Evolutionary conservation across 306 rosid species (phyloP).

Genomic region (Arachis hypogaea): DNA sequence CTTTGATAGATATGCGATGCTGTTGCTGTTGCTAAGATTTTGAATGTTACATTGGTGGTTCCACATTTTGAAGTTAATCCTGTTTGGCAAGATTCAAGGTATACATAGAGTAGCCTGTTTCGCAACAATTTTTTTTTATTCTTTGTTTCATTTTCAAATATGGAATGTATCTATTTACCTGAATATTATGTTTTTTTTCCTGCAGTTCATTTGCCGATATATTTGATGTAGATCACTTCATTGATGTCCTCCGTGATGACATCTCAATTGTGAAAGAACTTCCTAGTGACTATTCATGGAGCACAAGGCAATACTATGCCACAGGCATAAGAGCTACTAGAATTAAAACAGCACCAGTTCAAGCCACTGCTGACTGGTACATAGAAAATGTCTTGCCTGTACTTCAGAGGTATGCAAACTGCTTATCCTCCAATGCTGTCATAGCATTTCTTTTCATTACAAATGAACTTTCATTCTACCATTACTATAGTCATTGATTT

Average conservation of each 20-base stretch:
- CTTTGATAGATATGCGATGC: constrained; percentile 86
- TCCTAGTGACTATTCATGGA: constrained; percentile 80
- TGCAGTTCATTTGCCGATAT: constrained; percentile 88
- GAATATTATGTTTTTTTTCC: constrained; percentile 32
- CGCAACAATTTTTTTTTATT: constrained; percentile 14
- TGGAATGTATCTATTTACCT: constrained; percentile 12
- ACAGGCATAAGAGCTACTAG: constrained; percentile 83
- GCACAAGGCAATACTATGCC: constrained; percentile 92
- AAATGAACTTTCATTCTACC: constrained; percentile 33
- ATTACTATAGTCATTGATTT: constrained; percentile 17
- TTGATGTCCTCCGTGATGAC: constrained; percentile 68
- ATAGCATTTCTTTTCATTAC: not conserved
- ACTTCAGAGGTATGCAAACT: constrained; percentile 60
- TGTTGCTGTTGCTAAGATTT: constrained; percentile 89
- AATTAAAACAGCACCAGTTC: constrained; percentile 92
- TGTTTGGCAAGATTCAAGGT: constrained; percentile 98
- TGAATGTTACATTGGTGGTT: constrained; percentile 84
- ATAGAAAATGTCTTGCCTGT: constrained; percentile 80
- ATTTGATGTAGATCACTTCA: constrained; percentile 95
- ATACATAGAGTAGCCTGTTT: constrained; percentile 30
- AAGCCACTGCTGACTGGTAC: constrained; percentile 93
- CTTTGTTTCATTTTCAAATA: constrained; percentile 4
- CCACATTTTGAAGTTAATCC: constrained; percentile 94
- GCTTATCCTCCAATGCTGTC: constrained; percentile 23
- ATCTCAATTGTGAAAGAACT: constrained; percentile 79